Evolutionary conservation across 1,139 yeast genomes (phyloP), one percentile per base, ranked within the genome.

Genomic region (Zygoascus sp.): DNA sequence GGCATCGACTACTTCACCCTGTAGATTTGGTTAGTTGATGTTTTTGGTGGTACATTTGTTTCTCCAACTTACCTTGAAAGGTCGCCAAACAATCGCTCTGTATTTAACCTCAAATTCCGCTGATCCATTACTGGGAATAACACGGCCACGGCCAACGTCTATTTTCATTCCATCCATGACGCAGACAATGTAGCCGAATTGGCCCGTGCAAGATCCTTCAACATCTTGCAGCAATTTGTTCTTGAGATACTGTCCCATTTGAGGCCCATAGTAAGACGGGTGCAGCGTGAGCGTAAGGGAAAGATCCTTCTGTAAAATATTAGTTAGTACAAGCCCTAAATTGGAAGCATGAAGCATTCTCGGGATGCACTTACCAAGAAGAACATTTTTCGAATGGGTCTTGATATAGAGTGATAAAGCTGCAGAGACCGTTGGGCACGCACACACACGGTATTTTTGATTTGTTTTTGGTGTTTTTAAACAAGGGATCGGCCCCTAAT

Each of bases 151-250:
- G 44, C 97, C 98, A 40, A 92, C 95, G 63, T 92, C 97, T 52
- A 94, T 88, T 58, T 83, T 80, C 84, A 87, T 88, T 56, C 95
- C 88, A 63, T 92, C 98, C 64, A 92, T 75, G 37, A 92, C 98
- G 68, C 97, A 92, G 50, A 92, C 85, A 58, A 92, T 92, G 67
- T 92, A 92, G 6, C 99, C 99, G 69, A 92, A 92, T 66, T 92
- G 96, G 58, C 99, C 99, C 1, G 98, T 89, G 70, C 98, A 94
- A 1, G 97, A 89, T 17, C 99, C 99, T 68, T 92, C 99, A 42
- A 94, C 98, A 62, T 92, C 98, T 57, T 88, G 89, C 51, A 94
- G 75, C 55, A 92, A 75, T 66, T 90, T 90, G 62, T 89, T 87
- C 62, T 95, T 80, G 57, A 92, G 75, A 64, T 82, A 90, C 62